These are phyloP conservation scores for Mycena olivaceomarginata DNA, from an alignment of 768 basidiomycete species.

Conservation along the genomic window DNA sequence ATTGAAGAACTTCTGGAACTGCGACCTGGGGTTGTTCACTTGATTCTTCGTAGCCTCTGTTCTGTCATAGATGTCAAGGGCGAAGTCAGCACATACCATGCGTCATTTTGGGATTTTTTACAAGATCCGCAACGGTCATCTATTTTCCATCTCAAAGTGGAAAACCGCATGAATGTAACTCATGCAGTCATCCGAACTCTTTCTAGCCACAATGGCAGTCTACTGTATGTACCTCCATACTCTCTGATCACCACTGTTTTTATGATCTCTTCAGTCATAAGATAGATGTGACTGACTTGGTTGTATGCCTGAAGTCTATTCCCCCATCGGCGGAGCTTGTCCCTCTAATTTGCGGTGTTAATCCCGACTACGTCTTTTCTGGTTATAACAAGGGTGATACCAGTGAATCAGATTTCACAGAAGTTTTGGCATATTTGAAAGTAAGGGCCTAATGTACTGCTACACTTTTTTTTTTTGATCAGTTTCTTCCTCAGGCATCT, in stretches of 20 bases:
- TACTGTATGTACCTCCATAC: neutral
- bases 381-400: too few species aligned
- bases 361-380: neutral
- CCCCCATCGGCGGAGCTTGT: too few species aligned
- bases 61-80: neutral
- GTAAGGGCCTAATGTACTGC: neutral
- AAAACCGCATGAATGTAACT: neutral
- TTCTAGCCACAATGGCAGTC: neutral
- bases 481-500: neutral
- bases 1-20: neutral
- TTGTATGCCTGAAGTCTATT: too few species aligned
- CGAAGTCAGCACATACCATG: neutral
- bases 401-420: neutral
- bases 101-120: conserved; percentile 3
- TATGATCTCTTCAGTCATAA: too few species aligned
- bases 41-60: conserved; percentile 2
- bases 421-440: neutral
- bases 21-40: neutral
- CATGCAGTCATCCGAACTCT: neutral
- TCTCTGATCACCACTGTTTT: too few species aligned
- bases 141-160: neutral
- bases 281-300: too few species aligned
- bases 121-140: neutral
- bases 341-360: neutral
- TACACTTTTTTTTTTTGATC: neutral